phyloP scores from a whole-genome alignment of 2,329 filamentous ascomycete genomes.

The Exophiala calicioides region DNA sequence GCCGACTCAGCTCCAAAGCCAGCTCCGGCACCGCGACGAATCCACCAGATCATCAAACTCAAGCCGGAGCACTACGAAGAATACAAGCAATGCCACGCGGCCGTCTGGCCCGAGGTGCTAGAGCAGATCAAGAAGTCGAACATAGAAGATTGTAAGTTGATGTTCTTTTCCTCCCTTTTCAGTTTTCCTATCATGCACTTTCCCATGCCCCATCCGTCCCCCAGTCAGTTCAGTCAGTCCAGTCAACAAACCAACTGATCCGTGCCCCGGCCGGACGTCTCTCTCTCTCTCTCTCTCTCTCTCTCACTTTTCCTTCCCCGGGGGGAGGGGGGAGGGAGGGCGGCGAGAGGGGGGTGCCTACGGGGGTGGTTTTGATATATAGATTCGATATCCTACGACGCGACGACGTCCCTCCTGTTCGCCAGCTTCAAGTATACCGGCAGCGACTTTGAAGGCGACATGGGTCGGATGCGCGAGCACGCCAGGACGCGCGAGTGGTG shows the following conservation, averaged over 20 bases:
- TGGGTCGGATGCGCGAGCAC: slow-evolving; percentile 73
- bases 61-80: slow-evolving; percentile 65
- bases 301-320: slow-evolving; percentile 40
- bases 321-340: no score
- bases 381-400: slow-evolving; percentile 64
- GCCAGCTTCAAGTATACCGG: slow-evolving; percentile 79
- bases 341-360: no score
- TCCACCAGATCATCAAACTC: slow-evolving; percentile 73
- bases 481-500: slow-evolving; percentile 76
- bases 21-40: slow-evolving; percentile 40
- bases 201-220: no score
- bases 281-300: neutral
- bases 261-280: no score
- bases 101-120: slow-evolving; percentile 75
- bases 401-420: slow-evolving; percentile 65
- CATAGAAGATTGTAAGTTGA: slow-evolving; percentile 66
- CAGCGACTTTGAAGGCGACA: slow-evolving; percentile 69
- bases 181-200: neutral
- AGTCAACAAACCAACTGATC: no score
- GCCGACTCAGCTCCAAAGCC: no score
- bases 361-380: slow-evolving; percentile 35
- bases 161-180: neutral
- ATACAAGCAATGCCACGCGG: slow-evolving; percentile 73
- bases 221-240: no score
- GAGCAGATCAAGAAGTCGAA: slow-evolving; percentile 74